Evolutionary conservation across 2,329 filamentous ascomycete genomes (phyloP).

Genomic region (Phaeosphaeria sp.): DNA sequence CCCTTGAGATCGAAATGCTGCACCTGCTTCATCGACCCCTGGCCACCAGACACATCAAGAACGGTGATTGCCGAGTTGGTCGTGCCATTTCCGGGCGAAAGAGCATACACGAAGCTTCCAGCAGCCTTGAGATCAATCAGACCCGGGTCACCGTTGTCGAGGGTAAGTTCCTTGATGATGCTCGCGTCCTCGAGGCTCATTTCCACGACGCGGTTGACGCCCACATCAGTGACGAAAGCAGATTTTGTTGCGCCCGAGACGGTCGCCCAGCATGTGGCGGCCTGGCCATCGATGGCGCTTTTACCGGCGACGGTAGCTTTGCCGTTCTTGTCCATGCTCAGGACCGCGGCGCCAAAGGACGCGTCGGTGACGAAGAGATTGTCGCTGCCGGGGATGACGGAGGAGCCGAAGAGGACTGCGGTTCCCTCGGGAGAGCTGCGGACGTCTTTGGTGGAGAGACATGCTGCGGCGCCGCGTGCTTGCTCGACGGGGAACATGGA

Average conservation of each 20-base stretch:
- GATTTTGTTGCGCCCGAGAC: slow-evolving; percentile 57
- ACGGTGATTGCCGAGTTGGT: slow-evolving; percentile 47
- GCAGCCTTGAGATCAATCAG: slow-evolving; percentile 62
- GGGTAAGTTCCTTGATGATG: slow-evolving; percentile 53
- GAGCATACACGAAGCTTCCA: slow-evolving; percentile 64
- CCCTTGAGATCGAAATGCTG: slow-evolving; percentile 46
- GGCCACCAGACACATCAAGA: slow-evolving; percentile 42
- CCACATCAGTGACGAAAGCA: slow-evolving; percentile 66
- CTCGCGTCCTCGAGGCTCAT: slow-evolving; percentile 59
- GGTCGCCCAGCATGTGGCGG: slow-evolving; percentile 65
- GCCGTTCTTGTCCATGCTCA: slow-evolving; percentile 50
- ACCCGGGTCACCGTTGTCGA: slow-evolving; percentile 56
- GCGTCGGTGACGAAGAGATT: slow-evolving; percentile 63
- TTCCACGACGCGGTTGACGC: slow-evolving; percentile 61
- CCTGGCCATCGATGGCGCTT: slow-evolving; percentile 58
- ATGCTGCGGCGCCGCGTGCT: background rate
- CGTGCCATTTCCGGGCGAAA: slow-evolving; percentile 61
- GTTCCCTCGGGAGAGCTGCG: slow-evolving; percentile 61
- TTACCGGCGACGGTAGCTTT: slow-evolving; percentile 45
- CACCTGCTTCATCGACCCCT: slow-evolving; percentile 36
- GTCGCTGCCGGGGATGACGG: slow-evolving; percentile 52
- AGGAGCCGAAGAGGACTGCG: slow-evolving; percentile 63
- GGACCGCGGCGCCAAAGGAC: slow-evolving; percentile 62
- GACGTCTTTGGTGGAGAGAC: slow-evolving; percentile 25
- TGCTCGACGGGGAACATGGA: slow-evolving; percentile 57